A percentile compares a stretch with the other conserved stretches of the same genome.
Evolutionary conservation across 768 basidiomycete species (phyloP).

Genomic region (Chalciporus chontae): DNA sequence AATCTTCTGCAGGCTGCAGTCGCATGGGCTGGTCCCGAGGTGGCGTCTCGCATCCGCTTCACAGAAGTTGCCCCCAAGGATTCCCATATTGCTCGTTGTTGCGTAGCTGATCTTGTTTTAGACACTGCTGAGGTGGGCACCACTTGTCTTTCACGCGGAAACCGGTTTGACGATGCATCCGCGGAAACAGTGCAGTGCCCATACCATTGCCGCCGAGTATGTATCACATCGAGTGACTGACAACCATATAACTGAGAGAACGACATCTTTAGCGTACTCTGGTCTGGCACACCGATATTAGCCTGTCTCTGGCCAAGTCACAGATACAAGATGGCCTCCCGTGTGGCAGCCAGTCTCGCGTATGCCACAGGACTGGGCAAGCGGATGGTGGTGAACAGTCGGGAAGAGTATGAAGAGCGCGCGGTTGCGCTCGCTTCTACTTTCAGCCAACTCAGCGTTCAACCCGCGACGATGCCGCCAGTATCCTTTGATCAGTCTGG

Average conservation of each 20-base stretch:
- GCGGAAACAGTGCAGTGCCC: slow-evolving; percentile 44
- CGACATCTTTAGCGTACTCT: slow-evolving; percentile 37
- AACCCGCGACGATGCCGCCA: slow-evolving; percentile 3
- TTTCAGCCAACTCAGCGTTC: slow-evolving; percentile 17
- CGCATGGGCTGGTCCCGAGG: slow-evolving; percentile 44
- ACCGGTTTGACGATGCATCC: background rate
- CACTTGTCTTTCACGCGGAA: background rate
- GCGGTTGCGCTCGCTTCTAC: slow-evolving; percentile 39
- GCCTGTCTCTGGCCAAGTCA: slow-evolving; percentile 44
- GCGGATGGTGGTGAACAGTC: slow-evolving; percentile 42
- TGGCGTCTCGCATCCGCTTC: slow-evolving; percentile 44
- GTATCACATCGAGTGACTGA: slow-evolving; percentile 12
- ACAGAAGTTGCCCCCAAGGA: slow-evolving; percentile 48
- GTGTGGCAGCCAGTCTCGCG: slow-evolving; percentile 47
- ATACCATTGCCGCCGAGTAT: slow-evolving; percentile 49
- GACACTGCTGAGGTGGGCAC: slow-evolving; percentile 46
- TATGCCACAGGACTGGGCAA: slow-evolving; percentile 46
- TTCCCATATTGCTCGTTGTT: slow-evolving; percentile 40
- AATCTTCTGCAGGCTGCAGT: slow-evolving; percentile 40
- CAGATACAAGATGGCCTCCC: slow-evolving; percentile 46
- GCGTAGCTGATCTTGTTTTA: slow-evolving; percentile 49
- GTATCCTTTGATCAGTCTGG: background rate
- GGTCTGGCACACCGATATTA: slow-evolving; percentile 50
- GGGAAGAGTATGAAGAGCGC: slow-evolving; percentile 44
- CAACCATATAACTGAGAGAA: slow-evolving; percentile 2